These are phyloP conservation scores for Fusarium graminum DNA, from an alignment of 2,329 filamentous ascomycete genomes.

Conservation along the genomic window DNA sequence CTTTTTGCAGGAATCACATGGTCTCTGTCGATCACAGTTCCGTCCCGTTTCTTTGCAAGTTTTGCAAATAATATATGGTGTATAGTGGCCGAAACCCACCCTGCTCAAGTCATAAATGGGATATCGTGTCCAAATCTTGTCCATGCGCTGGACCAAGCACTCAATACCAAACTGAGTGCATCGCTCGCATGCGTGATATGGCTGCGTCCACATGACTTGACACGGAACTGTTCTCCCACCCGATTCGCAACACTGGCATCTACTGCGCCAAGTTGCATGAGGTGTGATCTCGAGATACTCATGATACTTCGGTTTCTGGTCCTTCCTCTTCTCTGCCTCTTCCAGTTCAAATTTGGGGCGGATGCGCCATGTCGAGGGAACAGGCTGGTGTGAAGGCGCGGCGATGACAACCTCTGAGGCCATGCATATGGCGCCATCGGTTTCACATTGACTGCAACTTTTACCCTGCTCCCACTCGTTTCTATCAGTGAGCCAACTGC, in stretches of 20 bases:
- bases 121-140: background rate
- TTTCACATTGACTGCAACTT: constrained; percentile 20
- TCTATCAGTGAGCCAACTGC: constrained; percentile 36
- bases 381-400: background rate
- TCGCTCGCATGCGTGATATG: constrained; percentile 29
- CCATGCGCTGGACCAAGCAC: constrained; percentile 32
- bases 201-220: constrained; percentile 10
- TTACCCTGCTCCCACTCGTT: constrained; percentile 11
- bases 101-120: constrained; percentile 50
- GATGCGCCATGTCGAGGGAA: constrained; percentile 13
- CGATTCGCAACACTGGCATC: constrained; percentile 22
- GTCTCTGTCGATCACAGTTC: constrained; percentile 55
- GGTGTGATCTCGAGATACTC: constrained; percentile 17
- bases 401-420: constrained; percentile 8
- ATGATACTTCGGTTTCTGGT: constrained; percentile 1
- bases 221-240: constrained; percentile 7
- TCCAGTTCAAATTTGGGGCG: constrained; percentile 13
- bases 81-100: constrained; percentile 52
- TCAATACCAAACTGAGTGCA: constrained; percentile 52
- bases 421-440: constrained; percentile 19
- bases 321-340: background rate
- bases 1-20: constrained; percentile 54
- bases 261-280: constrained; percentile 19
- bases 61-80: constrained; percentile 46
- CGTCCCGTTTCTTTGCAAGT: constrained; percentile 26